phyloP scores from a whole-genome alignment of 2,329 filamentous ascomycete species.

The Ascochyta koolunga region DNA sequence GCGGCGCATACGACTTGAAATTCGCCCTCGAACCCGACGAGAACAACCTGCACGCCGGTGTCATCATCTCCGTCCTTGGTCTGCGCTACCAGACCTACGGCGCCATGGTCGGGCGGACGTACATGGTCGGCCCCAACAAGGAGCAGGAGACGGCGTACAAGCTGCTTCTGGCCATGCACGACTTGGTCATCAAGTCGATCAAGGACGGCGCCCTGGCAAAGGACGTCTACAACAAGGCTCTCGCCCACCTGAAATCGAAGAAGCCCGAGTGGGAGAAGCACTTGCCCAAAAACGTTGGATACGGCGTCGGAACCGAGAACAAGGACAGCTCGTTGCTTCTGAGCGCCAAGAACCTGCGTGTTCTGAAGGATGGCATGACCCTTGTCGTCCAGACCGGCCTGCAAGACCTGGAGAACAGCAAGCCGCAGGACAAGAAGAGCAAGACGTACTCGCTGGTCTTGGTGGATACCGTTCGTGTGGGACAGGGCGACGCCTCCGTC shows the following conservation, averaged over 20 bases:
- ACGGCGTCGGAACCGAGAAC: slow-evolving; percentile 90
- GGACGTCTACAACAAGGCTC: slow-evolving; percentile 89
- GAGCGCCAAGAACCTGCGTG: slow-evolving; percentile 82
- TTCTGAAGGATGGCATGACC: slow-evolving; percentile 96
- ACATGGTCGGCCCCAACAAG: slow-evolving; percentile 96
- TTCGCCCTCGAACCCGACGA: slow-evolving; percentile 79
- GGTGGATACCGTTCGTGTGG: slow-evolving; percentile 91
- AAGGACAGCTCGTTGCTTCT: slow-evolving; percentile 82
- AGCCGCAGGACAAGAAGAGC: slow-evolving; percentile 87
- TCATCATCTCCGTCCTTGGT: slow-evolving; percentile 91
- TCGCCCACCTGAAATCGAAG: slow-evolving; percentile 80
- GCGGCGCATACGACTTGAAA: slow-evolving; percentile 91
- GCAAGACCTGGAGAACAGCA: slow-evolving; percentile 84
- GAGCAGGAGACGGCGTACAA: slow-evolving; percentile 95
- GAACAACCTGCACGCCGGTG: slow-evolving; percentile 82
- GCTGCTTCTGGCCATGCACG: slow-evolving; percentile 81
- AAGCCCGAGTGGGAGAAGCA: slow-evolving; percentile 95
- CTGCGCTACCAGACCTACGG: slow-evolving; percentile 96
- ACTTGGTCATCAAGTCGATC: slow-evolving; percentile 87
- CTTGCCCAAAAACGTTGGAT: slow-evolving; percentile 90
- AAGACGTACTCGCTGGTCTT: slow-evolving; percentile 88
- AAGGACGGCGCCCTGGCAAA: slow-evolving; percentile 85
- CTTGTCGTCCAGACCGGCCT: slow-evolving; percentile 89
- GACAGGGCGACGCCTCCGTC: slow-evolving; percentile 75
- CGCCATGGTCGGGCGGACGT: slow-evolving; percentile 89